Conservation (phyloP, 805 yeast species). For the Torulaspora gathmanii region DNA sequence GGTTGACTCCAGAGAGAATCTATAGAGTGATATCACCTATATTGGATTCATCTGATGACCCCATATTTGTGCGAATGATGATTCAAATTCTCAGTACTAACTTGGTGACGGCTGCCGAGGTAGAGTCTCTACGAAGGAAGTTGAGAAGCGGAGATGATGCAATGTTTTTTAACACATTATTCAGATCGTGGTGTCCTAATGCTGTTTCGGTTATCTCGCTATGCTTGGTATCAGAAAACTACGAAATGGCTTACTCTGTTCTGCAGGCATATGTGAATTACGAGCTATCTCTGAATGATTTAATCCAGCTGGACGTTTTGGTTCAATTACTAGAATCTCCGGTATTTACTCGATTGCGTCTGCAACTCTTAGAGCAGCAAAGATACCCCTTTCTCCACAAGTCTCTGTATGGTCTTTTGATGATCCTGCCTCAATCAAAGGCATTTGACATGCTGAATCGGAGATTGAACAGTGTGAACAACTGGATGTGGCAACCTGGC, state of each 20-base stretch:
- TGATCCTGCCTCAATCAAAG: conserved; percentile 90
- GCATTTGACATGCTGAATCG: conserved; percentile 81
- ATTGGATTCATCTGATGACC: conserved; percentile 53
- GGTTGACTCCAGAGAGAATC: conserved; percentile 76
- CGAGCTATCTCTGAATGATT: conserved; percentile 65
- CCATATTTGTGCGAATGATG: conserved; percentile 70
- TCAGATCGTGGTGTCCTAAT: conserved; percentile 88
- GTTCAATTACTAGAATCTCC: conserved; percentile 92
- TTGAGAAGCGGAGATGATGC: conserved; percentile 66
- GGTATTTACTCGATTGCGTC: conserved; percentile 76
- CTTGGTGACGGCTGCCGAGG: conserved; percentile 78
- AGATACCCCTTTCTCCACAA: conserved; percentile 75
- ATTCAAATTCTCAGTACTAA: conserved; percentile 85
- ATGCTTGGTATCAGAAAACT: conserved; percentile 80
- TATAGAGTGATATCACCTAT: conserved; percentile 77
- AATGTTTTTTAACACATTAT: conserved; percentile 65
- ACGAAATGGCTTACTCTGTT: conserved; percentile 80
- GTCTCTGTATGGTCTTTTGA: conserved; percentile 83
- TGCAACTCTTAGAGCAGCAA: conserved; percentile 86
- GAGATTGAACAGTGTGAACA: conserved; percentile 49
- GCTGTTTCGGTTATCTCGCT: conserved; percentile 83
- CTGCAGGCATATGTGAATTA: conserved; percentile 74
- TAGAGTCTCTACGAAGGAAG: conserved; percentile 62
- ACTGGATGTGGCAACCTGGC: conserved; percentile 26
- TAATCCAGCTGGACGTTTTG: conserved; percentile 82